Base-by-base conservation (phyloP, 2,329 filamentous ascomycete species). In the Meredithiella fracta region DNA sequence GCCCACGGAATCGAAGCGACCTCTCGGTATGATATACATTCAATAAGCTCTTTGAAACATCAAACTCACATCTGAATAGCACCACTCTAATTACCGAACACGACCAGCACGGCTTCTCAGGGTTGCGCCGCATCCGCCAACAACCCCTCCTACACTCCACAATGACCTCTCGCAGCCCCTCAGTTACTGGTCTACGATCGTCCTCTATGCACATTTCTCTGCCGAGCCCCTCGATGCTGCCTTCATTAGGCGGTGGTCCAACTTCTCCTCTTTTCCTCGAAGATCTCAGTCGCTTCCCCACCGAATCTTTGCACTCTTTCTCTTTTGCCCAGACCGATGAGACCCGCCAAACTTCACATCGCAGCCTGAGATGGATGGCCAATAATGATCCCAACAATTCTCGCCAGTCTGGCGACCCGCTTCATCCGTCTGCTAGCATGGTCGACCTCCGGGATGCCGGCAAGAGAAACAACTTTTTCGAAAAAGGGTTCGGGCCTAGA, bases 321-420 rank as follows among this genome's bases (percentile, higher is more conserved):
- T 97, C 91, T 11, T 98, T 98, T 68, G 88, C 92, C 42, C 87
- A 94, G 62, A 90, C 95, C 68, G 91, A 90, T 2, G 90, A 95
- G 65, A 95, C 80, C 67, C 84, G 92, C 55, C 90, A 97, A 67
- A 94, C 88, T 72, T 85, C 95, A 40, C 57, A 59, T 26, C 57
- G 57, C 20, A 47, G 57, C 22, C 53, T 49, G 34, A 68, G 98
- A 64, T 95, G 94, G 70, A 79, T 91, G 58, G 94, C 90, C 7
- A 83, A 96, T 65, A 92, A 97, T 67, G 97, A 97, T 65, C 31
- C 57, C 42, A 53, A 88, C 72, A 85, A 95, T 17, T 29, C 26
- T 6, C 49, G 54, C 17, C 22, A 40, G 11, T 94, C 90, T 9
- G 83, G 96, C 65, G 92, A 97, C 67, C 96, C 97, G 65, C 94